Base-by-base conservation (phyloP, 257 asterid genomes). In the Solanum chmielewskii region DNA sequence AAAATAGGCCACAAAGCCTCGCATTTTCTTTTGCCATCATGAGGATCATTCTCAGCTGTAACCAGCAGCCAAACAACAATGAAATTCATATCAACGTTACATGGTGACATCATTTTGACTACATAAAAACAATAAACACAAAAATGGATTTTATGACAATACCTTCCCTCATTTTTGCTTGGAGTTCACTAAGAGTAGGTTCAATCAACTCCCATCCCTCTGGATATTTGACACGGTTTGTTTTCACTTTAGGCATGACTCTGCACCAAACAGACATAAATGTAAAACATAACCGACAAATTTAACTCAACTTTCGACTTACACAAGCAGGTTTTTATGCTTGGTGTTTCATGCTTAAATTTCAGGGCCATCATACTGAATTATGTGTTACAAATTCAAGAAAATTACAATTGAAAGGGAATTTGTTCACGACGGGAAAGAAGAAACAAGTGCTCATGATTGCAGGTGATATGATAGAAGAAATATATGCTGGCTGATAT, bases 101-200 rank as follows among this genome's bases (percentile, higher is more conserved):
- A 42, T 27, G 64, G 69, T 66, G 59, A 25, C 42, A 29, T 64
- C 64, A 64, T 66, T 59, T 66, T 84, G 27, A 13, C 41, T 7
- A 16, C 59, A 83, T 21, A 84, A 16, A 64, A 84, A 62, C 74
- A n/a, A 64, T 2, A 21, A 41, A 13, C 27, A 20, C 62, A 41
- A 84, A 29, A 12, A 39, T 16, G 11, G 41, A 23, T 27, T 84
- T 27, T 39, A 39, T 59, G 76, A 23, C 21, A 41, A 84, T 82
- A 95, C 98, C 98, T 94, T 96, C 99, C 90, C 99, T 94, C 99
- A 96, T 96, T 89, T 94, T 95, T 21, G 95, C 98, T 90, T 95
- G 98, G 11, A 96, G 92, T 77, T 96, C 99, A 86, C 74, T 91
- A 29, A 96, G 95, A 27, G 98, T 96, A 37, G 99, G 99, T 87